Base-by-base conservation (phyloP, 306 rosid species). In the Pterocarpus santalinus region DNA sequence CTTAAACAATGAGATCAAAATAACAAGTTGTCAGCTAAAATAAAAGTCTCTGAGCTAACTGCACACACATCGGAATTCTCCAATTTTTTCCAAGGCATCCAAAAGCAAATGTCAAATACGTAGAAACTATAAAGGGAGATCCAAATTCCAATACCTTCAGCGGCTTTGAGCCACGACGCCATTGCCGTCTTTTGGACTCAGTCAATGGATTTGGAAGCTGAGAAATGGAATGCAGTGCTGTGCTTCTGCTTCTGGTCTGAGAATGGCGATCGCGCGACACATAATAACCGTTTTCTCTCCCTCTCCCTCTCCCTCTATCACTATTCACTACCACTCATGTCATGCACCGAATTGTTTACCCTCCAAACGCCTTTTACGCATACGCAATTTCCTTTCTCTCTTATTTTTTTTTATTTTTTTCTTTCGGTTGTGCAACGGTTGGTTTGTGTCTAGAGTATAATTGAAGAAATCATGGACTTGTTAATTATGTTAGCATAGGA, bases 91-190 rank as follows among this genome's bases (percentile, higher is more conserved):
- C 28, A 22, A 22, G 28, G 28, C 28, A 22, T 22, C 28, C 28
- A 22, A 22, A 22, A 22, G 28, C 28, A 22, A 22, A 22, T 22
- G 28, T 22, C 28, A 22, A 22, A 22, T 22, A 22, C 28, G 28
- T 22, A 22, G 28, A 22, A 22, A 22, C 28, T 22, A 22, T 22
- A 22, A 22, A 22, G 28, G 3, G 41, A 75, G 85, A 82, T 81
- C 86, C 86, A 76, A 78, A 7, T 43, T 7, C 47, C 3, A 47
- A 47, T 78, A 93, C 99, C 99, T 95, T 95, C 99, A 5, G 98
- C 99, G 38, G 89, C 95, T 84, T 90, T 95, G 87, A 95, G 87
- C 99, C 99, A 95, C 58, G 95, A 86, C 63, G 93, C 88, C 99
- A 95, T 95, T 38, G 85, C 28, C 65, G 36, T 8, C 65, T 36